A percentile compares a stretch with the other conserved stretches of the same genome.
Conservation (phyloP, 805 yeast species). For the Candida krabiensis region DNA sequence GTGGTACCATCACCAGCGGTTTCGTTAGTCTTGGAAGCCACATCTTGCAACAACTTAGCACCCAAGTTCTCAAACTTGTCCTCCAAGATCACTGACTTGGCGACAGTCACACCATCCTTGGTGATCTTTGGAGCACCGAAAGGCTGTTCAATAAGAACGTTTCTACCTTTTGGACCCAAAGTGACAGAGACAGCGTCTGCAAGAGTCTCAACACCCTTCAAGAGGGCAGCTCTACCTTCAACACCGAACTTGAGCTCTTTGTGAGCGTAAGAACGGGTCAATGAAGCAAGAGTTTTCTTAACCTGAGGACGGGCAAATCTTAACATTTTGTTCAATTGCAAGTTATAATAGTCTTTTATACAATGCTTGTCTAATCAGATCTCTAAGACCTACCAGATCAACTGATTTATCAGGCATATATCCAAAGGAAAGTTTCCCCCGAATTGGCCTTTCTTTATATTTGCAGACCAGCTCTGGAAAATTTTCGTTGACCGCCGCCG, state of each 20-base stretch:
- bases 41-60: slow-evolving; percentile 92
- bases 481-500: slow-evolving; percentile 8
- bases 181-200: slow-evolving; percentile 98
- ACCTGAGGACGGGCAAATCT: slow-evolving; percentile 48
- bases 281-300: slow-evolving; percentile 38
- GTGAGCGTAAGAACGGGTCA: slow-evolving; percentile 61
- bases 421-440: no score
- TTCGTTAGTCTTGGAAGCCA: slow-evolving; percentile 95
- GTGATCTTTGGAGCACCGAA: slow-evolving; percentile 98
- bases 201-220: slow-evolving; percentile 90
- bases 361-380: no score
- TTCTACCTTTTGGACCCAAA: slow-evolving; percentile 97
- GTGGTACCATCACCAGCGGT: slow-evolving; percentile 99
- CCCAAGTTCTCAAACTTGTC: slow-evolving; percentile 97
- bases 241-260: slow-evolving; percentile 96
- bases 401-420: no score
- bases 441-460: not conserved
- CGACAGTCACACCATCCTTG: slow-evolving; percentile 98
- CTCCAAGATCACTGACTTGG: slow-evolving; percentile 74
- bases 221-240: slow-evolving; percentile 92
- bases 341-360: no score
- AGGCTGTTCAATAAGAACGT: slow-evolving; percentile 93
- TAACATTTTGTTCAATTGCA: slow-evolving; percentile 43
- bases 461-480: not conserved
- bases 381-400: no score